phyloP scores from a whole-genome alignment of 148 eudicot genomes.

The Arctostaphylos glauca region DNA sequence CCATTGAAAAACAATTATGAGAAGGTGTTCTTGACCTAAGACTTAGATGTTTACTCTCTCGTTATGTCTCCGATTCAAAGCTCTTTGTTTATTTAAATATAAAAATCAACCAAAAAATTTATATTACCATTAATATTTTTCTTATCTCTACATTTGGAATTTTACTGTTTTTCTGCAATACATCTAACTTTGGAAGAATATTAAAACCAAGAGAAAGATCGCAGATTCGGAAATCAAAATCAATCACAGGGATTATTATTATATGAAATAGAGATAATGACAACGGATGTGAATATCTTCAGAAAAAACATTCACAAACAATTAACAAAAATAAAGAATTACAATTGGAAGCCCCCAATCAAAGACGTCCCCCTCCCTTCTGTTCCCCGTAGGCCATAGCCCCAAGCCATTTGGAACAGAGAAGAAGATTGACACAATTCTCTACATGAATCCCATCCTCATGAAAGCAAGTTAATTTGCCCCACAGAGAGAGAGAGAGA shows the following conservation, averaged over 20 bases:
- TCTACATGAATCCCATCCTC: background rate
- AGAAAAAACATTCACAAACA: conserved; percentile 5
- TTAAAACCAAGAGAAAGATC: background rate
- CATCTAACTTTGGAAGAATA: background rate
- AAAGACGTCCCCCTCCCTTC: background rate
- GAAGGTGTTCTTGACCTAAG: too few species aligned
- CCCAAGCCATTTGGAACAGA: background rate
- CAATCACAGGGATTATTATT: background rate
- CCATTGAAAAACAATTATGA: too few species aligned
- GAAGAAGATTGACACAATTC: conserved; percentile 2
- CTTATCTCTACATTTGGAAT: too few species aligned
- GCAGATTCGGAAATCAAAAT: background rate
- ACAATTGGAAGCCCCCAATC: conserved; percentile 2
- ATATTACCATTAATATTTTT: too few species aligned
- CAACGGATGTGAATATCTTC: conserved; percentile 4
- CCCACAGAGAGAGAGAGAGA: background rate
- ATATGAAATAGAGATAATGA: background rate
- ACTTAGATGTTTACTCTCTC: too few species aligned
- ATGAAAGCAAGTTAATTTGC: background rate
- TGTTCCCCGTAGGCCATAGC: background rate
- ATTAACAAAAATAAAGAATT: background rate
- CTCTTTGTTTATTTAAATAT: too few species aligned
- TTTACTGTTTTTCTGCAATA: too few species aligned
- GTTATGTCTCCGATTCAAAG: too few species aligned
- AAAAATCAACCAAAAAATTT: too few species aligned